These are phyloP conservation scores for Trichomonas tenax DNA, from an alignment of 208 protist species.

Conservation along the genomic window DNA sequence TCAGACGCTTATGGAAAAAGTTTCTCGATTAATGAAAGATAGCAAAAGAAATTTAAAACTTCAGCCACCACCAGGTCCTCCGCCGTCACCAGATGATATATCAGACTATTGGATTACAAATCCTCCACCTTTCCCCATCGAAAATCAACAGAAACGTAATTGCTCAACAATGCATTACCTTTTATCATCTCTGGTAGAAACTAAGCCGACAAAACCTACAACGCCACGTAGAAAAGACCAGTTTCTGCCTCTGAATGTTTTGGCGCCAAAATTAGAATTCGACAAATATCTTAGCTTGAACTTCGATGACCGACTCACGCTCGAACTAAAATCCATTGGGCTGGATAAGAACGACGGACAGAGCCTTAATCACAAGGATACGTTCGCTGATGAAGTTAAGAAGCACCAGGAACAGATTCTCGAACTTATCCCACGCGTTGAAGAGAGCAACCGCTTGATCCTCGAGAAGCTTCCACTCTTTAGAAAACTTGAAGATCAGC, in stretches of 20 bases:
- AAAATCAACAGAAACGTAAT: not conserved
- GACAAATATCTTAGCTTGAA: not conserved
- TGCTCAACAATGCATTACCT: not conserved
- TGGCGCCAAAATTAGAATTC: not conserved
- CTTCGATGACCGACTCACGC: not conserved
- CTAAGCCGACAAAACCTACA: not conserved
- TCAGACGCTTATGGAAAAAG: not conserved
- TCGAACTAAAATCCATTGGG: not conserved
- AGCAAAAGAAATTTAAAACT: conserved; percentile 1
- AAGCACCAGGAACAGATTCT: not conserved
- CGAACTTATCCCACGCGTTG: not conserved
- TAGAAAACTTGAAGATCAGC: not conserved
- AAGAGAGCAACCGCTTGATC: not conserved
- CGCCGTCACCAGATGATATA: not conserved
- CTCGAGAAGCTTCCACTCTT: not conserved
- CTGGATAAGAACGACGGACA: not conserved
- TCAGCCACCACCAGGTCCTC: not conserved
- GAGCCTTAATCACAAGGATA: not conserved
- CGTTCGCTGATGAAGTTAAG: not conserved
- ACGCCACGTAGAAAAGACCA: not conserved
- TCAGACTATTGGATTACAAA: not conserved
- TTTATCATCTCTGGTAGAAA: not conserved
- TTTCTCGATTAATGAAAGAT: not conserved
- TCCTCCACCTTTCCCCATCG: not conserved
- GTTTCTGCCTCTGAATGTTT: not conserved